Percentiles rank a stretch among this genome's conserved stretches.
These are phyloP conservation scores for Escovopsis sp. DNA, from an alignment of 2,329 filamentous ascomycete genomes.

Conservation along the genomic window DNA sequence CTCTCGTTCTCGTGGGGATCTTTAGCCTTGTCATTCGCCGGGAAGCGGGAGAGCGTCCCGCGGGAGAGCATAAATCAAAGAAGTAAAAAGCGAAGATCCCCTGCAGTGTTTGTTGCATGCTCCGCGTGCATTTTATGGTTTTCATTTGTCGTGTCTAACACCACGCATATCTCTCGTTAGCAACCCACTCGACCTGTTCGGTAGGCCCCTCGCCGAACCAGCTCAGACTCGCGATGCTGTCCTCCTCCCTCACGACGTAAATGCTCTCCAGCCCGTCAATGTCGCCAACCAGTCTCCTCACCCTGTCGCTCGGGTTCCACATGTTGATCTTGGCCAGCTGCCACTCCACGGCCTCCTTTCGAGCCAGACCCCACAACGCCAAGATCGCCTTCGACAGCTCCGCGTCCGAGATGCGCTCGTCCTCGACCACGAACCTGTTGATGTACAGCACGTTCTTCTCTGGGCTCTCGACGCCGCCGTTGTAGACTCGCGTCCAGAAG, in stretches of 20 bases:
- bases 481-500: slow-evolving; percentile 56
- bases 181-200: slow-evolving; percentile 52
- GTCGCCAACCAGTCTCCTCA: slow-evolving; percentile 31
- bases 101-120: too few species aligned
- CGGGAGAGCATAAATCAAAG: slow-evolving; percentile 3
- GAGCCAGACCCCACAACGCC: slow-evolving; percentile 51
- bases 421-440: slow-evolving; percentile 53
- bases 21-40: slow-evolving; percentile 1
- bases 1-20: background rate
- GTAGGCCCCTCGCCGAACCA: slow-evolving; percentile 48
- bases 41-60: slow-evolving; percentile 1
- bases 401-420: slow-evolving; percentile 22
- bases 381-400: slow-evolving; percentile 39
- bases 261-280: slow-evolving; percentile 32
- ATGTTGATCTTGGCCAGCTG: slow-evolving; percentile 54
- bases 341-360: slow-evolving; percentile 58
- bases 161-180: slow-evolving; percentile 68
- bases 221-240: slow-evolving; percentile 56
- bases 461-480: slow-evolving; percentile 34
- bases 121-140: background rate
- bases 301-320: slow-evolving; percentile 61
- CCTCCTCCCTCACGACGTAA: slow-evolving; percentile 41
- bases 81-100: slow-evolving; percentile 1
- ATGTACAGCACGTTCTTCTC: slow-evolving; percentile 55
- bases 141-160: slow-evolving; percentile 32